Evolutionary conservation across 2,329 filamentous ascomycete species (phyloP).

Genomic region (Nigrospora sphaerica): DNA sequence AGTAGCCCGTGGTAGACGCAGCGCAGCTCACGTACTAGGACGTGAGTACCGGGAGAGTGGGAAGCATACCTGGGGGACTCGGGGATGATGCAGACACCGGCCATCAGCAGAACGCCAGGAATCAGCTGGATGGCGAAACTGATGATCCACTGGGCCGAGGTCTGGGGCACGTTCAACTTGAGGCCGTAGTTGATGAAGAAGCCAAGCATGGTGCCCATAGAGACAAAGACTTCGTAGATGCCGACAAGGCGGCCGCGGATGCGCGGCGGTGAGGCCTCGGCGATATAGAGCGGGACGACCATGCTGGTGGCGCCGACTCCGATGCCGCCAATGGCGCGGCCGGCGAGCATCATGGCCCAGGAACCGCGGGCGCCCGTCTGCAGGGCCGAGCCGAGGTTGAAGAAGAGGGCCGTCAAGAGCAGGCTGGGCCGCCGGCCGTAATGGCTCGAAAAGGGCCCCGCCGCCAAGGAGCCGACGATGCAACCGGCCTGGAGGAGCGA

Average conservation of each 20-base stretch:
- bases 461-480: slow-evolving; percentile 6
- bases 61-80: slow-evolving; percentile 38
- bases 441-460: slow-evolving; percentile 17
- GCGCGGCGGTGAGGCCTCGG: slow-evolving; percentile 15
- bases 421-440: slow-evolving; percentile 15
- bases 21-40: no score
- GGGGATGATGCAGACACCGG: slow-evolving; percentile 53
- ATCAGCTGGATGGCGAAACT: slow-evolving; percentile 40
- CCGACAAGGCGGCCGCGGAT: slow-evolving; percentile 17
- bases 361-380: slow-evolving; percentile 15
- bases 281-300: slow-evolving; percentile 17
- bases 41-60: slow-evolving; percentile 27
- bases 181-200: no score
- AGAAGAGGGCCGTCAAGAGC: slow-evolving; percentile 9
- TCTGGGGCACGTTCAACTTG: slow-evolving; percentile 52
- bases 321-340: slow-evolving; percentile 13
- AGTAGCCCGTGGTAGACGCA: no score
- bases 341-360: slow-evolving; percentile 18
- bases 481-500: slow-evolving; percentile 2
- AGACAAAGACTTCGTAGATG: slow-evolving; percentile 14
- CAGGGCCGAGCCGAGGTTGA: slow-evolving; percentile 11
- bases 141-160: slow-evolving; percentile 46
- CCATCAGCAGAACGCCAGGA: slow-evolving; percentile 50
- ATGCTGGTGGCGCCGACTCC: slow-evolving; percentile 12
- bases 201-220: slow-evolving; percentile 7